Evolutionary conservation across 2,329 filamentous ascomycete genomes (phyloP).

Genomic region (Phoma sp.): DNA sequence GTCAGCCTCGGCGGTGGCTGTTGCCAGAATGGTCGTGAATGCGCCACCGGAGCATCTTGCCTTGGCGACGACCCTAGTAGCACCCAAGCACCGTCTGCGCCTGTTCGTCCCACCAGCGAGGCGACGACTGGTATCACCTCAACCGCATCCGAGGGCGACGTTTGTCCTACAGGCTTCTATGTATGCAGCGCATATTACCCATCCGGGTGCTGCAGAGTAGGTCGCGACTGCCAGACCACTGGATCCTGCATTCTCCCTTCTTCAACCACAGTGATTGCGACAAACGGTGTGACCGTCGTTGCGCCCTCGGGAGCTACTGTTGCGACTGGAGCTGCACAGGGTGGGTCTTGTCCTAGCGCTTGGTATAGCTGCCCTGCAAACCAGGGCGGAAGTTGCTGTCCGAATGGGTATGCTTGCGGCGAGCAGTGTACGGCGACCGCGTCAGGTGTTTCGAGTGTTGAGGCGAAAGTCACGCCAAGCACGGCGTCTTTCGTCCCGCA

Average conservation of each 20-base stretch:
- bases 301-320: slow-evolving; percentile 62
- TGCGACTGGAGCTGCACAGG: slow-evolving; percentile 47
- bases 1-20: slow-evolving; percentile 57
- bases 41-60: slow-evolving; percentile 51
- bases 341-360: slow-evolving; percentile 70
- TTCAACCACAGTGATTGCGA: slow-evolving; percentile 68
- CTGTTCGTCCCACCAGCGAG: slow-evolving; percentile 52
- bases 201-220: slow-evolving; percentile 88
- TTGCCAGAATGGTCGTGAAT: slow-evolving; percentile 55
- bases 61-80: slow-evolving; percentile 41
- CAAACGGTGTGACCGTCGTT: slow-evolving; percentile 72
- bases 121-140: slow-evolving; percentile 67
- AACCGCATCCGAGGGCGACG: slow-evolving; percentile 69
- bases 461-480: slow-evolving; percentile 49
- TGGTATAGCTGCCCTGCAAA: slow-evolving; percentile 76
- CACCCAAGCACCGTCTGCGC: slow-evolving; percentile 48
- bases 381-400: slow-evolving; percentile 83
- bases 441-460: slow-evolving; percentile 33
- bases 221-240: slow-evolving; percentile 80
- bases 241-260: slow-evolving; percentile 69
- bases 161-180: slow-evolving; percentile 91
- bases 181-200: slow-evolving; percentile 81
- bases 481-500: slow-evolving; percentile 38
- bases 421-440: slow-evolving; percentile 46
- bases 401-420: slow-evolving; percentile 57